phyloP scores from a whole-genome alignment of 176 grass and related monocot genomes.

The Hyparrhenia diplandra region DNA sequence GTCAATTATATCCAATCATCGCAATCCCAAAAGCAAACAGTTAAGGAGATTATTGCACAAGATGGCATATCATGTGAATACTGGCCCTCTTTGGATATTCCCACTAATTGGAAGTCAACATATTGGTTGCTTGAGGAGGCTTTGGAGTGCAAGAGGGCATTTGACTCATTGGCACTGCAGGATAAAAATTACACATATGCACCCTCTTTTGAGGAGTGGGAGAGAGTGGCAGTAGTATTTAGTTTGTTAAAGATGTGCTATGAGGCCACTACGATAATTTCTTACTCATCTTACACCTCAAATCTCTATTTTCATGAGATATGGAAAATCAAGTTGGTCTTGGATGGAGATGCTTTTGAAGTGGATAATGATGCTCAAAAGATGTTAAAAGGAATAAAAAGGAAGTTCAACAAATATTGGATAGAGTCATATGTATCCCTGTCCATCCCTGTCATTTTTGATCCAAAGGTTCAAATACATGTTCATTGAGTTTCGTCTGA shows the following conservation, averaged over 20 bases:
- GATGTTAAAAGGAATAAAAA: not conserved
- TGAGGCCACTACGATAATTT: not conserved
- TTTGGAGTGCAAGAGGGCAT: not conserved
- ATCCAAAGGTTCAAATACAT: not conserved
- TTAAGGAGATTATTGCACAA: not conserved
- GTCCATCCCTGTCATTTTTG: not conserved
- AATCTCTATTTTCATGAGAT: constrained; percentile 17
- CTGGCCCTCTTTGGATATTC: not conserved
- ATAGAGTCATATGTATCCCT: not conserved
- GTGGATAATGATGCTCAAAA: not conserved
- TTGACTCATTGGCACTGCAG: not conserved
- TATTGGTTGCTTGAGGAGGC: not conserved
- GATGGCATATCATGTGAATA: not conserved
- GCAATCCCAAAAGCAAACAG: not conserved
- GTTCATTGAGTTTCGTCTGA: not conserved
- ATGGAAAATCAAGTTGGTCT: not conserved
- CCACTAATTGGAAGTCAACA: not conserved
- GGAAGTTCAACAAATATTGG: constrained; percentile 6
- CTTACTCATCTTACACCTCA: not conserved
- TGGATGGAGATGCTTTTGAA: not conserved
- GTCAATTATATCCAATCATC: not conserved
- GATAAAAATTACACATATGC: not conserved
- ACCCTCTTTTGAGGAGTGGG: not conserved
- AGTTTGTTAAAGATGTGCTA: not conserved
- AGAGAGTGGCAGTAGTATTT: not conserved